These are phyloP conservation scores for Ceratocystis destructans DNA, from an alignment of 2,329 filamentous ascomycete genomes.

Conservation along the genomic window DNA sequence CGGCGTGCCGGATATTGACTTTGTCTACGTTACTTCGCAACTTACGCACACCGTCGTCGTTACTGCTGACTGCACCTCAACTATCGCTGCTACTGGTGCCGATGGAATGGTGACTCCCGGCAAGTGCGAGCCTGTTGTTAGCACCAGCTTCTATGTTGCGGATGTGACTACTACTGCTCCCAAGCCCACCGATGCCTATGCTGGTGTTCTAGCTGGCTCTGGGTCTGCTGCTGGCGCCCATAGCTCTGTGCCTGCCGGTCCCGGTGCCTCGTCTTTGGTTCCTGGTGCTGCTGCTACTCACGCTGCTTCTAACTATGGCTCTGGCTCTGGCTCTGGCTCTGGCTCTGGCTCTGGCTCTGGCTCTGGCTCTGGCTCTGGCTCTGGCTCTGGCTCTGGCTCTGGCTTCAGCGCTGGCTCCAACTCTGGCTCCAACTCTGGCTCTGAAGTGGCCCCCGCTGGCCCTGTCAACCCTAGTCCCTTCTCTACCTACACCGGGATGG, in stretches of 20 bases:
- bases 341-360: neutral
- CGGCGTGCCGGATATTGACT: neutral
- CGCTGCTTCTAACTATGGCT: neutral
- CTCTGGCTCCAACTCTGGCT: neutral
- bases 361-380: neutral
- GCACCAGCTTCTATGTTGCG: neutral
- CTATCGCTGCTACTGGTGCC: neutral
- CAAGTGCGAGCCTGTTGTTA: neutral
- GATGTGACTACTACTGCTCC: neutral
- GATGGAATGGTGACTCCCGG: neutral
- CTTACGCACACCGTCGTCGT: neutral
- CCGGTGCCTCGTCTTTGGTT: neutral
- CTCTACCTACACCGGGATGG: neutral
- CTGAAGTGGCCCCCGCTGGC: neutral
- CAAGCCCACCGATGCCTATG: neutral
- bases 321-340: neutral
- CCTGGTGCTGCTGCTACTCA: slow-evolving; percentile 1
- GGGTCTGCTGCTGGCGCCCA: neutral
- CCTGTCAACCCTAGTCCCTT: neutral
- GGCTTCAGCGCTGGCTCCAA: neutral
- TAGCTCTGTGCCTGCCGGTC: neutral
- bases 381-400: neutral
- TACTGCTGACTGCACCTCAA: slow-evolving; percentile 8
- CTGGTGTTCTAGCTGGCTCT: neutral
- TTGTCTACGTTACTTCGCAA: neutral